Conservation (phyloP, 495 filamentous ascomycete genomes). For the Penicillium lividum region DNA sequence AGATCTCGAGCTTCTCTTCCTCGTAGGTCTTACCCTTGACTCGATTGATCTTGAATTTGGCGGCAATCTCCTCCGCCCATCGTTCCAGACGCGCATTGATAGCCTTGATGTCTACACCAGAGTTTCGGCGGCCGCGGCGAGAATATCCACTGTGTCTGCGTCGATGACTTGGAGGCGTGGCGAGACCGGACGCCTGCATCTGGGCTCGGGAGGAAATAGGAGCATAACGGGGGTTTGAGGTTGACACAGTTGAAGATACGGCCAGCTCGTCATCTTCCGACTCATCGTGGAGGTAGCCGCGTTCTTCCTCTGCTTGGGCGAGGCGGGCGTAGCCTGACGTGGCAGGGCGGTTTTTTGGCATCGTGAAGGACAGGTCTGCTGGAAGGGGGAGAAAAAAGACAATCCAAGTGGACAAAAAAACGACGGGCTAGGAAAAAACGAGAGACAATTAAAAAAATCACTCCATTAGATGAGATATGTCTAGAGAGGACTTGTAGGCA, state of each 20-base stretch:
- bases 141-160: slow-evolving; percentile 49
- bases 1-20: slow-evolving; percentile 90
- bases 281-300: slow-evolving; percentile 60
- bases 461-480: slow-evolving; percentile 26
- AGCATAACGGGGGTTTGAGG: slow-evolving; percentile 69
- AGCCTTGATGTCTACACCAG: slow-evolving; percentile 95
- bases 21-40: slow-evolving; percentile 74
- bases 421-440: slow-evolving; percentile 14
- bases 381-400: slow-evolving; percentile 9
- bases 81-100: slow-evolving; percentile 95
- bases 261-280: slow-evolving; percentile 67
- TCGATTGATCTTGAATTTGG: slow-evolving; percentile 87
- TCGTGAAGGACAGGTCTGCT: slow-evolving; percentile 28
- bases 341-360: slow-evolving; percentile 63
- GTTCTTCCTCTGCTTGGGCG: slow-evolving; percentile 82
- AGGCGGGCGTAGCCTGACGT: slow-evolving; percentile 91
- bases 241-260: slow-evolving; percentile 59
- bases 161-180: slow-evolving; percentile 42
- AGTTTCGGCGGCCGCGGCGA: slow-evolving; percentile 69
- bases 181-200: slow-evolving; percentile 46
- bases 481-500: slow-evolving; percentile 14
- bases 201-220: slow-evolving; percentile 55
- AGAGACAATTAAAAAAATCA: slow-evolving; percentile 21
- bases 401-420: slow-evolving; percentile 18
- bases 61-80: slow-evolving; percentile 98